phyloP scores from a whole-genome alignment of 108 stramenopile genomes.

The Skeletonema menzelii region DNA sequence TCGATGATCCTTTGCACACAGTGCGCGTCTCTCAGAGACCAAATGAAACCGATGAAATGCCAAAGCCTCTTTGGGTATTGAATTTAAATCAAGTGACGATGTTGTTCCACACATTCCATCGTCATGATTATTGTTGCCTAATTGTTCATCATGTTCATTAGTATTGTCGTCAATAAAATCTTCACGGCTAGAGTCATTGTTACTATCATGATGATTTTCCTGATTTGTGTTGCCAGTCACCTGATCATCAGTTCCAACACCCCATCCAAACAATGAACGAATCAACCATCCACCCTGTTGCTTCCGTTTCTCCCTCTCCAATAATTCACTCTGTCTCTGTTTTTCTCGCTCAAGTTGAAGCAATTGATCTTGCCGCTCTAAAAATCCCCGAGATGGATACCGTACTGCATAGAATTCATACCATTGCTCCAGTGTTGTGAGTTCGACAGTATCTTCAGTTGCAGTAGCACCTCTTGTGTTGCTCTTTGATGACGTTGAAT shows the following conservation, averaged over 20 bases:
- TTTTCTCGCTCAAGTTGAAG: constrained; percentile 2
- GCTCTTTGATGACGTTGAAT: background rate
- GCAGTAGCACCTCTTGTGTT: background rate
- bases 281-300: constrained; percentile 20
- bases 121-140: background rate
- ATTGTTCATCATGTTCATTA: background rate
- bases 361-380: constrained; percentile 11
- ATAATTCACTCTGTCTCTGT: background rate
- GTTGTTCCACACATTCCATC: constrained; percentile 12
- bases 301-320: background rate
- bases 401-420: constrained; percentile 34
- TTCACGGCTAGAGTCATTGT: background rate
- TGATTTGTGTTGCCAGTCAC: background rate
- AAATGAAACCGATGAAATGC: constrained; percentile 46
- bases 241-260: background rate
- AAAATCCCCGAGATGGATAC: constrained; percentile 23
- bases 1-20: background rate
- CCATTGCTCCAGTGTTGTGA: constrained; percentile 29
- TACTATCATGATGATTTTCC: background rate
- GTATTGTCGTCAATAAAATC: background rate
- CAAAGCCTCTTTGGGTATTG: constrained; percentile 18
- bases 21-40: constrained; percentile 30
- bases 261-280: constrained; percentile 16
- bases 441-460: background rate
- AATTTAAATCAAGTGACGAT: background rate